phyloP scores from a whole-genome alignment of 2,329 filamentous ascomycete genomes.

The Paracoccidioides brasiliensis region DNA sequence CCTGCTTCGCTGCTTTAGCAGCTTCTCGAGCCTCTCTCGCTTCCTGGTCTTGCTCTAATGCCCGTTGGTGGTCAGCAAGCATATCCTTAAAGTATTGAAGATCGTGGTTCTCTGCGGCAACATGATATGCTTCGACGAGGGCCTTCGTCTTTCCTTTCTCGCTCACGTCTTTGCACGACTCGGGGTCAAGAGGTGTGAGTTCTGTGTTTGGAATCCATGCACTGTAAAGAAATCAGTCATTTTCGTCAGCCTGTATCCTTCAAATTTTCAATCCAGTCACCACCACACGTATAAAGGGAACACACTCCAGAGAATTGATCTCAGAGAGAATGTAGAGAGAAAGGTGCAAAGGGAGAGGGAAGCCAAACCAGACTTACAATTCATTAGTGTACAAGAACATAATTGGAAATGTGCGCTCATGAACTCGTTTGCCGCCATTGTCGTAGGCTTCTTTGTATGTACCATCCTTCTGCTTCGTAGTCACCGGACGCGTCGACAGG shows the following conservation, averaged over 20 bases:
- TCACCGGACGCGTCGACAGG: slow-evolving; percentile 66
- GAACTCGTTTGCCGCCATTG: slow-evolving; percentile 73
- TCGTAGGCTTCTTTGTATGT: slow-evolving; percentile 76
- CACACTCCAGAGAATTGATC: not conserved
- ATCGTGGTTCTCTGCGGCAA: slow-evolving; percentile 66
- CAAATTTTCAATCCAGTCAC: not conserved
- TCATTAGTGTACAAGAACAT: slow-evolving; percentile 95
- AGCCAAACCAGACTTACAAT: slow-evolving; percentile 56
- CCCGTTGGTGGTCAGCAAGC: slow-evolving; percentile 46
- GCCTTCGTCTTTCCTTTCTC: slow-evolving; percentile 67
- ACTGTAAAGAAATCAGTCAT: slow-evolving; percentile 35
- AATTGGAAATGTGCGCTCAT: slow-evolving; percentile 78
- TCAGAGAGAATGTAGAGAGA: not conserved
- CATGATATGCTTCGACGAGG: slow-evolving; percentile 62
- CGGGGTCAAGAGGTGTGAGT: slow-evolving; percentile 61
- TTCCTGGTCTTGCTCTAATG: slow-evolving; percentile 43
- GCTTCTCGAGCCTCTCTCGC: slow-evolving; percentile 53
- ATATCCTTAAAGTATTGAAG: slow-evolving; percentile 74
- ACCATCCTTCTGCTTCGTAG: slow-evolving; percentile 68
- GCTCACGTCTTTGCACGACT: slow-evolving; percentile 54
- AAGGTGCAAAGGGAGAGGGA: not conserved
- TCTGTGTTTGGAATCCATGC: slow-evolving; percentile 84
- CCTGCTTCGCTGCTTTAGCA: slow-evolving; percentile 42
- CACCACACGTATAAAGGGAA: not conserved
- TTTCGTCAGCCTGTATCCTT: not conserved